These are phyloP conservation scores for Phellinidium pouzarii DNA, from an alignment of 1,284 basidiomycete genomes.

Conservation along the genomic window DNA sequence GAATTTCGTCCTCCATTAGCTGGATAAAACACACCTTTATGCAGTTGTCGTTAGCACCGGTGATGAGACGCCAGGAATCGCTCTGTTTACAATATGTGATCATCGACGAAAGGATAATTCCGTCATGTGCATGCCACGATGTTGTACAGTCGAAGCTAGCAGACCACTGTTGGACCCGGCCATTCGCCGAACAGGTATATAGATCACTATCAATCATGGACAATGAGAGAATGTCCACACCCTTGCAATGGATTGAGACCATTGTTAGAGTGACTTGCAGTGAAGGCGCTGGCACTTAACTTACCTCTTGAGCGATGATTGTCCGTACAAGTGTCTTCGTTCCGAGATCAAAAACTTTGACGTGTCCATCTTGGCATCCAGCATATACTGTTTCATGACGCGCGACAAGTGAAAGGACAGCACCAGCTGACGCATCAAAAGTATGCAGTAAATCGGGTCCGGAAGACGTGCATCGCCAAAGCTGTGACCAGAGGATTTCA, in stretches of 20 bases:
- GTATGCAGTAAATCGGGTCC: conserved; percentile 48
- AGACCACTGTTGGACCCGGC: conserved; percentile 76
- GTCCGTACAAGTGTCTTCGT: conserved; percentile 81
- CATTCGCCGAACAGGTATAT: conserved; percentile 80
- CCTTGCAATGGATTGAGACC: conserved; percentile 31
- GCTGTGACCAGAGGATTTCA: conserved; percentile 29
- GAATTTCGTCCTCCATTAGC: not conserved
- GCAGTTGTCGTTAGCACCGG: conserved; percentile 79
- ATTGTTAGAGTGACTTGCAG: not conserved
- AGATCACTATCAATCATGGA: conserved; percentile 70
- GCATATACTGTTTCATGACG: conserved; percentile 82
- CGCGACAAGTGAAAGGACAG: conserved; percentile 74
- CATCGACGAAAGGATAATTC: conserved; percentile 75
- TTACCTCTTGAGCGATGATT: conserved; percentile 77
- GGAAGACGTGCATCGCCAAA: conserved; percentile 63
- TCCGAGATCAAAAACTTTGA: conserved; percentile 89
- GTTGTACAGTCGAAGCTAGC: conserved; percentile 78
- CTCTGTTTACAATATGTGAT: conserved; percentile 33
- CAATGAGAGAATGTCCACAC: conserved; percentile 74
- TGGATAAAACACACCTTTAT: conserved; percentile 59
- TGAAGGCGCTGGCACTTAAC: conserved; percentile 17
- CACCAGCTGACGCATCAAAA: conserved; percentile 60
- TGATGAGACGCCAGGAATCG: conserved; percentile 49
- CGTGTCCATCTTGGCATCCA: conserved; percentile 89
- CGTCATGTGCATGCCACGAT: conserved; percentile 74